A percentile compares a stretch with the other conserved stretches of the same genome.
These are phyloP conservation scores for Claviceps sorghi DNA, from an alignment of 2,329 filamentous ascomycete genomes.

Conservation along the genomic window DNA sequence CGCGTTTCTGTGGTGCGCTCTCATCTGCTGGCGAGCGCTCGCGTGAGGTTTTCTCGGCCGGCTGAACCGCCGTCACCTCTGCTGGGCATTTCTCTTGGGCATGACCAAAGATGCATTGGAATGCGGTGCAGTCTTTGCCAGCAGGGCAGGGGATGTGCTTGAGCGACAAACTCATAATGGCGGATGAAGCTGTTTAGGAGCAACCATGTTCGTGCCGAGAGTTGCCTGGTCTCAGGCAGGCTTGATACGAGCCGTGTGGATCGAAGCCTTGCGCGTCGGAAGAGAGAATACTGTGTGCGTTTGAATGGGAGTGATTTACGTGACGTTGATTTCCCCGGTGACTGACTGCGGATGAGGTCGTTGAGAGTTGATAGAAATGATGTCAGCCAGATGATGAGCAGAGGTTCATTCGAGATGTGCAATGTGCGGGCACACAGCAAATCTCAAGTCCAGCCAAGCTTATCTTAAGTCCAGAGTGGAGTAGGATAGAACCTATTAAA, in stretches of 20 bases:
- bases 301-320: too few species aligned
- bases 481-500: too few species aligned
- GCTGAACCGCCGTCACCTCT: slow-evolving; percentile 5
- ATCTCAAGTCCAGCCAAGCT: too few species aligned
- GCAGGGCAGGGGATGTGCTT: slow-evolving; percentile 37
- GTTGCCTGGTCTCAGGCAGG: neutral
- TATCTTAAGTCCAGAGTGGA: too few species aligned
- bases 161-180: slow-evolving; percentile 25
- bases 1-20: slow-evolving; percentile 17
- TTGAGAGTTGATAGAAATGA: neutral
- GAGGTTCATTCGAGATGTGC: neutral
- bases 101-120: slow-evolving; percentile 36
- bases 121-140: slow-evolving; percentile 32
- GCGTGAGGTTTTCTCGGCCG: neutral
- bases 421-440: too few species aligned
- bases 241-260: neutral
- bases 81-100: slow-evolving; percentile 16
- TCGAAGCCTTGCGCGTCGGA: too few species aligned
- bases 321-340: neutral
- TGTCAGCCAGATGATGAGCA: neutral
- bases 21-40: slow-evolving; percentile 9
- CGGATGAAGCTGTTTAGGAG: neutral
- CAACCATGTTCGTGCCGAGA: neutral
- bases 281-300: neutral
- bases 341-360: neutral